Percentiles rank a stretch among this genome's conserved stretches.
These are phyloP conservation scores for Plasmodium reichenowi DNA, from an alignment of 169 alveolate genomes.

Conservation along the genomic window DNA sequence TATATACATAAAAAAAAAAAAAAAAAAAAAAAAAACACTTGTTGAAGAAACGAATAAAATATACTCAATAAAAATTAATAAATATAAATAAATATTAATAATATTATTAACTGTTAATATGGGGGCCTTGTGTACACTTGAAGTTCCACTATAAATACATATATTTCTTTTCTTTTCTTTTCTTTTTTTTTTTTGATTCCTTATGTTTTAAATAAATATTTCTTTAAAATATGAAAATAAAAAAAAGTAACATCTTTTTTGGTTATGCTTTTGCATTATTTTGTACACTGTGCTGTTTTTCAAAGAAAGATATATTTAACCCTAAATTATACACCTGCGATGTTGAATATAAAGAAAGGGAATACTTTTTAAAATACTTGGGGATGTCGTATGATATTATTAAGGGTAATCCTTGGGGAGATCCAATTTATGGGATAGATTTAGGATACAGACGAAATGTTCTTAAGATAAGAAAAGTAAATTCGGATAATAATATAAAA, in stretches of 20 bases:
- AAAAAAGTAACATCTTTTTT: neutral
- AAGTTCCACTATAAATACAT: too few relatives aligned
- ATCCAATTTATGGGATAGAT: conserved; percentile 86
- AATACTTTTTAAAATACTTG: conserved; percentile 79
- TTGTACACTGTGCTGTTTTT: conserved; percentile 23
- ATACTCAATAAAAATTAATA: too few relatives aligned
- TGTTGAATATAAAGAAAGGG: conserved; percentile 13
- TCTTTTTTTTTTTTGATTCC: too few relatives aligned
- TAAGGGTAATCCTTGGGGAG: conserved; percentile 89
- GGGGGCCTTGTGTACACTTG: too few relatives aligned
- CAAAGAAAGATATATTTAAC: conserved; percentile 15
- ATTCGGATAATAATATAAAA: neutral
- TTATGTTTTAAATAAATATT: too few relatives aligned
- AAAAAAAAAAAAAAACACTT: too few relatives aligned
- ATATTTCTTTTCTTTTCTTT: too few relatives aligned
- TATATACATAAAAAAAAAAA: too few relatives aligned
- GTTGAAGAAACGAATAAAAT: too few relatives aligned
- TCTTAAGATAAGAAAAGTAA: conserved; percentile 43
- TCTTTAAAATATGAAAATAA: too few relatives aligned
- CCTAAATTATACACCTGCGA: conserved; percentile 16
- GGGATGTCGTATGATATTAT: conserved; percentile 88
- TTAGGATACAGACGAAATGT: conserved; percentile 87
- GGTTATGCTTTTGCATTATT: neutral
- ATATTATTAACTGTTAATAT: too few relatives aligned
- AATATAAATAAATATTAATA: too few relatives aligned